Evolutionary conservation across 108 stramenopile genomes (phyloP).

Genomic region (Cyclotella atomus): DNA sequence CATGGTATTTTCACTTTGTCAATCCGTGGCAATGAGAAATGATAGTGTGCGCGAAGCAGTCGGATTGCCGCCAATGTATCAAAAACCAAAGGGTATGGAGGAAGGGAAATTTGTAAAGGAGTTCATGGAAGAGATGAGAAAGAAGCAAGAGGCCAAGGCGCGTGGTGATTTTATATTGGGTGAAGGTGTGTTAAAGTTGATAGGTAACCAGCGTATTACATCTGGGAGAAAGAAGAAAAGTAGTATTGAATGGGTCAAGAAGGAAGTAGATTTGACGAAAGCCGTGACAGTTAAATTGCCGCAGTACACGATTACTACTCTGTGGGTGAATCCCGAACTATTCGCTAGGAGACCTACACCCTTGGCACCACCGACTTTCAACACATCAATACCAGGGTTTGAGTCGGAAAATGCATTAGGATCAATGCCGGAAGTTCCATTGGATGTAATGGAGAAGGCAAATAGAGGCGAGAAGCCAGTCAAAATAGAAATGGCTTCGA

Average conservation of each 20-base stretch:
- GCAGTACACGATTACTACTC: conserved; percentile 17
- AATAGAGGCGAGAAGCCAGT: conserved; percentile 58
- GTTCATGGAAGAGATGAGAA: conserved; percentile 65
- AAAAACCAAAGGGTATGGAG: conserved; percentile 56
- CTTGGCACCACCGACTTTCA: conserved; percentile 13
- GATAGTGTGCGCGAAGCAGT: conserved; percentile 57
- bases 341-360: conserved; percentile 28
- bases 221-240: conserved; percentile 46
- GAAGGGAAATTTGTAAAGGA: conserved; percentile 68
- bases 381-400: neutral
- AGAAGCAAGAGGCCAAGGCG: conserved; percentile 45
- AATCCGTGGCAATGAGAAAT: conserved; percentile 72
- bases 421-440: conserved; percentile 36
- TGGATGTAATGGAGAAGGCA: conserved; percentile 68
- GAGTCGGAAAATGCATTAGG: neutral
- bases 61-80: conserved; percentile 66
- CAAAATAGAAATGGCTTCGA: conserved; percentile 43
- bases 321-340: conserved; percentile 34
- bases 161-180: conserved; percentile 34
- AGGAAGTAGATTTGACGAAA: too few species aligned
- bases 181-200: conserved; percentile 46
- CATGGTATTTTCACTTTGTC: conserved; percentile 80
- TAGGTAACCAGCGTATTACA: too few species aligned
- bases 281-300: conserved; percentile 23
- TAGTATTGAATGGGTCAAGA: conserved; percentile 16